Percentiles rank a stretch among this genome's conserved stretches.
phyloP scores from a whole-genome alignment of 2,329 filamentous ascomycete genomes.

The Pseudogymnoascus verrucosus region DNA sequence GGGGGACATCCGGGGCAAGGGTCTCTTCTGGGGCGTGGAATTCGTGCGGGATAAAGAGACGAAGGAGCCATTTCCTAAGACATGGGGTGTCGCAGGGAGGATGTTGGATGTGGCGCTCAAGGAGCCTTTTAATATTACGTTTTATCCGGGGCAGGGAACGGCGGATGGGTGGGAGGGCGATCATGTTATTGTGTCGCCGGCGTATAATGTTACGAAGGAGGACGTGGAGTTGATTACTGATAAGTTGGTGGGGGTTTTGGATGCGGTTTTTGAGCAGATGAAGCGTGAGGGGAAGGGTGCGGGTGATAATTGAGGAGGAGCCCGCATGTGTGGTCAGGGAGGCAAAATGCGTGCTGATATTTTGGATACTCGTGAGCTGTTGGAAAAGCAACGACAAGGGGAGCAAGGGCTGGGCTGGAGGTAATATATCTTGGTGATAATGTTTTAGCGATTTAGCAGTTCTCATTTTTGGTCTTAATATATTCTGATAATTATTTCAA shows the following conservation, averaged over 20 bases:
- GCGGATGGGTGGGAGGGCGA: slow-evolving; percentile 50
- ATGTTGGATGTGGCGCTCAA: slow-evolving; percentile 39
- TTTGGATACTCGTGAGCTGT: not conserved
- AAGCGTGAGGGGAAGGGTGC: not conserved
- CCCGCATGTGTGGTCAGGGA: not conserved
- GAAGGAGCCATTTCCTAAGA: slow-evolving; percentile 40
- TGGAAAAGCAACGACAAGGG: not conserved
- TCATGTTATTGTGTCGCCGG: slow-evolving; percentile 53
- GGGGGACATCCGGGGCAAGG: slow-evolving; percentile 52
- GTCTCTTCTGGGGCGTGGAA: slow-evolving; percentile 50
- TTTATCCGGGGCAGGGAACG: slow-evolving; percentile 53
- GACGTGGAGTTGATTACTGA: slow-evolving; percentile 49
- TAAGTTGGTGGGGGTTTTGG: slow-evolving; percentile 36
- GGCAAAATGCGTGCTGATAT: not conserved
- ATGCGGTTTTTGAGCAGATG: slow-evolving; percentile 28
- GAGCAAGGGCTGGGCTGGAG: not conserved
- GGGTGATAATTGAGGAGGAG: not conserved
- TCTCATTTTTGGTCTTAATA: not conserved
- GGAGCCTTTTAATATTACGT: slow-evolving; percentile 40
- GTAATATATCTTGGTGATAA: not conserved
- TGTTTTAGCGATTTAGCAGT: not conserved
- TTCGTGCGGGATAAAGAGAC: slow-evolving; percentile 43
- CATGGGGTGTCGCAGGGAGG: slow-evolving; percentile 36
- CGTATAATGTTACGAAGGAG: slow-evolving; percentile 47
- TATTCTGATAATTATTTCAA: not conserved